Percentiles rank a stretch among this genome's conserved stretches.
Evolutionary conservation across 2,329 filamentous ascomycete species (phyloP).

Genomic region (Harringtonia lauricola): DNA sequence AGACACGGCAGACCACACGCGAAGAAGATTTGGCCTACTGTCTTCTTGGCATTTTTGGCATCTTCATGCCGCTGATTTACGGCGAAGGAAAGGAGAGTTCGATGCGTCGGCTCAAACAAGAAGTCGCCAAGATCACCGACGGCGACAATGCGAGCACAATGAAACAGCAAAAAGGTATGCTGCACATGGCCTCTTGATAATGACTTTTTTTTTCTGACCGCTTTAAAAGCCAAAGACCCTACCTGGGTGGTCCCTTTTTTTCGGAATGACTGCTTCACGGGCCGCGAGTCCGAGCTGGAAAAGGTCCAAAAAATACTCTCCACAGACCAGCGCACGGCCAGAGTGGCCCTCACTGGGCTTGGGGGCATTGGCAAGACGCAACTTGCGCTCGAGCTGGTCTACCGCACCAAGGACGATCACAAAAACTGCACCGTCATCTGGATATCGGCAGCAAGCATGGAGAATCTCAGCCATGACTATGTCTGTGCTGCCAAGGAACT

Average conservation of each 20-base stretch:
- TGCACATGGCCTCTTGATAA: too few relatives aligned
- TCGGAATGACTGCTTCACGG: conserved; percentile 16
- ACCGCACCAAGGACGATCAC: conserved; percentile 14
- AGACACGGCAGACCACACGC: conserved; percentile 2
- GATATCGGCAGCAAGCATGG: conserved; percentile 20
- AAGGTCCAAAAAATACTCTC: conserved; percentile 9
- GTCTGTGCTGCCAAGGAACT: conserved; percentile 19
- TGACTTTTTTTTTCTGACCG: not conserved
- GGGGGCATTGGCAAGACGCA: conserved; percentile 28
- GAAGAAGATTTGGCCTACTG: conserved; percentile 6
- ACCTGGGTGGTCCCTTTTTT: conserved; percentile 12
- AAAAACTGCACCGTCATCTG: conserved; percentile 27
- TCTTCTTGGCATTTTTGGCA: conserved; percentile 6
- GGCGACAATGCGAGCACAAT: too few relatives aligned
- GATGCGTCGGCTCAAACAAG: conserved; percentile 1
- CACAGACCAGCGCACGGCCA: conserved; percentile 15
- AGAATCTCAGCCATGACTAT: conserved; percentile 24
- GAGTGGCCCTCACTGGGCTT: conserved; percentile 18
- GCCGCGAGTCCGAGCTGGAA: conserved; percentile 11
- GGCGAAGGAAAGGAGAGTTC: conserved; percentile 6
- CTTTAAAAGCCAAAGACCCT: not conserved
- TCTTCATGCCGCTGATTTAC: conserved; percentile 8
- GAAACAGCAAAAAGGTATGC: too few relatives aligned
- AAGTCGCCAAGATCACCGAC: too few relatives aligned
- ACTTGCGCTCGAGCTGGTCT: conserved; percentile 24